Evolutionary conservation across 495 filamentous ascomycete genomes (phyloP).

Genomic region (Parathielavia hyrcaniae): DNA sequence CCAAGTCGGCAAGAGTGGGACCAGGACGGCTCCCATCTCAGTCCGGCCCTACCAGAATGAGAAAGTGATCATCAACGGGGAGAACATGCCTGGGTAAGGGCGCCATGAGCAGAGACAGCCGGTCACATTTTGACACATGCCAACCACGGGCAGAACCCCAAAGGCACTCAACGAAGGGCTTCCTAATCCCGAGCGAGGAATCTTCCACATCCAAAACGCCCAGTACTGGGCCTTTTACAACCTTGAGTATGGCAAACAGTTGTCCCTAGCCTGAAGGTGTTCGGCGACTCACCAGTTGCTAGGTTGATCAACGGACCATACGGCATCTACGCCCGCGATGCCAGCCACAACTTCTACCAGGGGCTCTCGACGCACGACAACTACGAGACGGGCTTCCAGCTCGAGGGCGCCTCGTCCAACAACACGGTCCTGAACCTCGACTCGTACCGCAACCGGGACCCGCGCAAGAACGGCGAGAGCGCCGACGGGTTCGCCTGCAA

Average conservation of each 20-base stretch:
- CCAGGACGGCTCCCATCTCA: constrained; percentile 1
- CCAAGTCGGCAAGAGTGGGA: constrained; percentile 2
- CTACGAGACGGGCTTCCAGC: constrained; percentile 9
- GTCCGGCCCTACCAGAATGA: constrained; percentile 6
- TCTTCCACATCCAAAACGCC: constrained; percentile 7
- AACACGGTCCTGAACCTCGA: constrained; percentile 9
- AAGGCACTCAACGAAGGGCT: constrained; percentile 6
- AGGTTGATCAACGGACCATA: constrained; percentile 9
- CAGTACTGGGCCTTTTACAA: constrained; percentile 9
- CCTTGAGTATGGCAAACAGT: background rate
- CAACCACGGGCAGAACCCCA: background rate
- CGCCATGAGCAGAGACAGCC: background rate
- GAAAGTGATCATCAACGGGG: constrained; percentile 3
- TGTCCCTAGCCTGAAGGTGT: background rate
- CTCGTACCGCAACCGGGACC: constrained; percentile 7
- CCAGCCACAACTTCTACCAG: constrained; percentile 2
- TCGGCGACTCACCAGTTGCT: background rate
- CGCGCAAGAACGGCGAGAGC: constrained; percentile 8
- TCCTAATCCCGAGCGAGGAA: constrained; percentile 4
- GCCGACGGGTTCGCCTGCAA: constrained; percentile 9
- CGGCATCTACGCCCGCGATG: constrained; percentile 6
- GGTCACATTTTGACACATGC: background rate
- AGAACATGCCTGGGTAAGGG: constrained; percentile 9
- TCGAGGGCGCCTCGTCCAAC: constrained; percentile 5
- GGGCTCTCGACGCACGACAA: constrained; percentile 8